Conservation (phyloP, 2,329 filamentous ascomycete species). For the Talaromyces pinophilus region DNA sequence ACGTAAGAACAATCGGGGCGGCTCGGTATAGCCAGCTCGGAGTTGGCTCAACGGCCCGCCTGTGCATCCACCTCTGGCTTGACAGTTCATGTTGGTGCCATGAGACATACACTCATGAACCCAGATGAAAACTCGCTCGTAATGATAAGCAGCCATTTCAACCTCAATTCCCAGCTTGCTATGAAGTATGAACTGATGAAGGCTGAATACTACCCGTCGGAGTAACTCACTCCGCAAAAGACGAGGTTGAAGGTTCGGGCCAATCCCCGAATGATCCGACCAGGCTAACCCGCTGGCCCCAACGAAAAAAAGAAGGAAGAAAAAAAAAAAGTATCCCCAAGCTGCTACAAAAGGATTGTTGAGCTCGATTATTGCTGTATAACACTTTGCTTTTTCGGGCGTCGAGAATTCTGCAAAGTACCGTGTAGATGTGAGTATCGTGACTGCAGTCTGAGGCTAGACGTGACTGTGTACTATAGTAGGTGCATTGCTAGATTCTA, state of each 20-base stretch:
- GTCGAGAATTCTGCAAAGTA: slow-evolving; percentile 5
- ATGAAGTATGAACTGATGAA: no score
- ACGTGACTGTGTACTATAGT: no score
- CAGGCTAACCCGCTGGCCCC: background rate
- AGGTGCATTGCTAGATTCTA: no score
- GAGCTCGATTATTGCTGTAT: background rate
- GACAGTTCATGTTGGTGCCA: background rate
- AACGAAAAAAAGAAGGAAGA: slow-evolving; percentile 2
- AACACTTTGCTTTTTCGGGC: background rate
- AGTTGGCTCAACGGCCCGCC: background rate
- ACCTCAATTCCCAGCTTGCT: no score
- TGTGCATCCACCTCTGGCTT: background rate
- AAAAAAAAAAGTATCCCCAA: background rate
- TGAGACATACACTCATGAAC: background rate
- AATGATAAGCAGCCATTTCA: background rate
- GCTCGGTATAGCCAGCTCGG: background rate
- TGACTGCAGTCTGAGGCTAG: background rate
- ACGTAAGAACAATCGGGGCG: slow-evolving; percentile 13
- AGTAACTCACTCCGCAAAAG: slow-evolving; percentile 7
- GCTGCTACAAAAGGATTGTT: slow-evolving; percentile 10
- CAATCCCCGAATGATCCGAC: background rate
- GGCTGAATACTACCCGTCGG: background rate
- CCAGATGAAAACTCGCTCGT: background rate
- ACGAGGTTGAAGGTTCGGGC: background rate
- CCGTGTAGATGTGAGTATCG: slow-evolving; percentile 3